Percentiles rank a stretch among this genome's conserved stretches.
phyloP scores from a whole-genome alignment of 1,139 yeast species.

The Pichia kudriavzevii region DNA sequence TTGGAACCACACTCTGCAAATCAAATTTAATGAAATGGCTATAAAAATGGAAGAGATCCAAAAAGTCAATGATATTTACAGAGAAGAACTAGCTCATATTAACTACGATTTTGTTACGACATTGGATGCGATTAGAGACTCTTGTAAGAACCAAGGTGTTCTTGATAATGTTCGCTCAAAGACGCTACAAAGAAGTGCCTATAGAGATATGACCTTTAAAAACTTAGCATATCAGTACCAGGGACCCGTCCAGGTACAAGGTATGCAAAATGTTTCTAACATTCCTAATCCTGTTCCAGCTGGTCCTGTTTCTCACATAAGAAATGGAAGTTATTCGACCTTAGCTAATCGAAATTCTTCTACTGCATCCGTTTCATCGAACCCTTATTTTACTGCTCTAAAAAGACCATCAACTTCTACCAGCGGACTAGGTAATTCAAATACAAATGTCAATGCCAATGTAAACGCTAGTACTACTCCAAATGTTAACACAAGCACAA shows the following conservation, averaged over 20 bases:
- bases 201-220: conserved; percentile 26
- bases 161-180: conserved; percentile 10
- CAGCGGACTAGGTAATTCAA: not conserved
- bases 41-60: conserved; percentile 35
- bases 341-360: conserved; percentile 7
- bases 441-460: not conserved
- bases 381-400: too few species aligned
- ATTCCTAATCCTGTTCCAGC: not conserved
- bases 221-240: conserved; percentile 11
- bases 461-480: conserved; percentile 1
- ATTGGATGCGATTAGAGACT: conserved; percentile 37
- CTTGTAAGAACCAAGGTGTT: not conserved
- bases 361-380: conserved; percentile 4
- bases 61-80: conserved; percentile 38
- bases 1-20: conserved; percentile 8
- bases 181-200: conserved; percentile 26
- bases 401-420: not conserved
- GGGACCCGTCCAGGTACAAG: not conserved
- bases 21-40: conserved; percentile 32
- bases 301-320: not conserved
- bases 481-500: conserved; percentile 4
- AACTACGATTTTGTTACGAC: conserved; percentile 44
- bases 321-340: not conserved
- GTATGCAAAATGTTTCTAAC: not conserved
- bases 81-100: conserved; percentile 39